Evolutionary conservation across 1,139 yeast genomes (phyloP).

Genomic region (Kluyveromyces marxianus): DNA sequence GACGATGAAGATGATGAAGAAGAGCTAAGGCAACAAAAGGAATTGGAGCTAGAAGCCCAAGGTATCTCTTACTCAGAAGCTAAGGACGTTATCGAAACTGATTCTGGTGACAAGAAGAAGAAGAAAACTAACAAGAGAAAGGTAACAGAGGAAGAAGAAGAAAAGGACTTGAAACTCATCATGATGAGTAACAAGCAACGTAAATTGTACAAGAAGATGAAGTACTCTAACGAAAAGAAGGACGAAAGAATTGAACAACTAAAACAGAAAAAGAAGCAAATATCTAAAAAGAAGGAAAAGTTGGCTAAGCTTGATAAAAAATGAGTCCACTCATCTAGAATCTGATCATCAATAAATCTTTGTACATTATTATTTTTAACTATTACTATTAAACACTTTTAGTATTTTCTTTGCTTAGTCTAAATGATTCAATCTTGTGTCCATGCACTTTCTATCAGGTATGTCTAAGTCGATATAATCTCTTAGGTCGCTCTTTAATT

Average conservation of each 20-base stretch:
- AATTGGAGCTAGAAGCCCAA: constrained; percentile 82
- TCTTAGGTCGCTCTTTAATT: constrained; percentile 54
- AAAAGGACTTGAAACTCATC: constrained; percentile 79
- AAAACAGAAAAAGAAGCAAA: constrained; percentile 69
- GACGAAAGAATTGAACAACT: constrained; percentile 70
- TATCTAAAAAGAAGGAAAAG: constrained; percentile 60
- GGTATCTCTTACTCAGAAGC: constrained; percentile 72
- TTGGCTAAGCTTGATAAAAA: constrained; percentile 37
- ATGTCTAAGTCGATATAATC: constrained; percentile 61
- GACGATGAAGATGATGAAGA: constrained; percentile 47
- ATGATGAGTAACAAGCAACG: constrained; percentile 98
- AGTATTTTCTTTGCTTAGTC: neutral
- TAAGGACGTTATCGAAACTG: constrained; percentile 28
- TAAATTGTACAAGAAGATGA: constrained; percentile 92
- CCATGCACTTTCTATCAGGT: constrained; percentile 79
- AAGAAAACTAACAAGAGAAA: constrained; percentile 29
- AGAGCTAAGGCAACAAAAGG: constrained; percentile 65
- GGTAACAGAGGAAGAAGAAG: constrained; percentile 57
- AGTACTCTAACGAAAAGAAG: constrained; percentile 81
- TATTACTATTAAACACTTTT: neutral
- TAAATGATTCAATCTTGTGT: constrained; percentile 44
- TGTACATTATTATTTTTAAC: neutral
- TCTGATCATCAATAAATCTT: neutral
- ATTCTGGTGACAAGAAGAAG: constrained; percentile 28
- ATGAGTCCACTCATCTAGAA: neutral